Base-by-base conservation (phyloP, 2,329 filamentous ascomycete species). In the Xylaria sp. region DNA sequence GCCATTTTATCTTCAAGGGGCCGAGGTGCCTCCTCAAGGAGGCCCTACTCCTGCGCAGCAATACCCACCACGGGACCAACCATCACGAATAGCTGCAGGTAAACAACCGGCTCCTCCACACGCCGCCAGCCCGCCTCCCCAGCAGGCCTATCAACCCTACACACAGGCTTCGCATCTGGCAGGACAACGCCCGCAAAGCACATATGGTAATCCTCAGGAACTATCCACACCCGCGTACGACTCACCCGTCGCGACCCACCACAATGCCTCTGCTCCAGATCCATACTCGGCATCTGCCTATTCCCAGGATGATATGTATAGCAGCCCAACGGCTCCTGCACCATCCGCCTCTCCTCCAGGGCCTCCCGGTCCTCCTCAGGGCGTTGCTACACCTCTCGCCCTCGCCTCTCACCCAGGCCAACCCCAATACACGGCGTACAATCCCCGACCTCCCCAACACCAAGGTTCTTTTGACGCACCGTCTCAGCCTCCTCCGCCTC, bases 141-240 rank as follows among this genome's bases (percentile, higher is more conserved):
- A 83, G 32, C 69, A 70, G 50, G 55, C 56, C 45, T 88, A 89
- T 74, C 78, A 82, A 43, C 77, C 83, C 6, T 87, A 87, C 70
- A 75, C 79, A 50, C 85, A 78, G 78, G 83, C 79, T 63, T 81
- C 79, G 66, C 80, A 76, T 68, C 78, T 79, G 71, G 80, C 77
- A 20, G 80, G 79, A 65, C 87, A 87, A 65, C 87, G 86, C 18
- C 90, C 89, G 3, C 87, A 90, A 75, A 91, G 89, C 78, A 91
- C 88, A 12, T 91, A 91, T 73, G 89, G 90, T 32, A 87, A 89
- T 70, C 89, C 92, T 0, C 92, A 94, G 79, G 92, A 95, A 80
- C 83, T 95, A 55, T 90, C 91, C 30, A 93, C 92, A 0, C 92
- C 91, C 0, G 88, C 88, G 10, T 94, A 94, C 75, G 91, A 94